Percentiles rank a stretch among this genome's conserved stretches.
Conservation (phyloP, 2,329 filamentous ascomycete genomes). For the Meredithiella fracta region DNA sequence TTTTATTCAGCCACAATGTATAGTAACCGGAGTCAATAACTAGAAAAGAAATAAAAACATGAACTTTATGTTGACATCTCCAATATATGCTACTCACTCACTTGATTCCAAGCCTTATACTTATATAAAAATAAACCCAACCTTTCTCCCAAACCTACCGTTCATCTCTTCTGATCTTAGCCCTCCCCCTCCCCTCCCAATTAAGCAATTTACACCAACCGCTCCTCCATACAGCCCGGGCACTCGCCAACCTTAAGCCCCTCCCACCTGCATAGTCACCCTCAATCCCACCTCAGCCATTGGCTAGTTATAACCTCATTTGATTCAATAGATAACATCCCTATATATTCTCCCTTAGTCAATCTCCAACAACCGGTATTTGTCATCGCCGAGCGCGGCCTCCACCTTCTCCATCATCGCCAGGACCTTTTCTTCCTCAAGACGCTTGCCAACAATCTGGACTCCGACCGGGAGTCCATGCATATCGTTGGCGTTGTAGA, state of each 20-base stretch:
- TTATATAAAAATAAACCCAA: not conserved
- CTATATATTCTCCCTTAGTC: slow-evolving; percentile 20
- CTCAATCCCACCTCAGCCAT: too few relatives aligned
- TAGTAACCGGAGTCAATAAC: not conserved
- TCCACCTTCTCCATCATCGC: slow-evolving; percentile 67
- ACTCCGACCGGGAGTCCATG: slow-evolving; percentile 74
- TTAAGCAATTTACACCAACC: slow-evolving; percentile 5
- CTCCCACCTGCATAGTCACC: too few relatives aligned
- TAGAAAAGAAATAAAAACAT: not conserved
- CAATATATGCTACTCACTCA: not conserved
- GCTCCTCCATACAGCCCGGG: not conserved
- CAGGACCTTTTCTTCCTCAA: slow-evolving; percentile 80
- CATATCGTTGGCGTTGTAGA: slow-evolving; percentile 72
- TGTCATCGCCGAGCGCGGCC: slow-evolving; percentile 46
- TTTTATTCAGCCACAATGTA: not conserved
- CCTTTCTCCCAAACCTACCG: not conserved
- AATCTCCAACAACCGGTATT: slow-evolving; percentile 34
- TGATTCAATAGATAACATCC: not conserved
- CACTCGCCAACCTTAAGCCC: not conserved
- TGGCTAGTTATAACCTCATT: not conserved
- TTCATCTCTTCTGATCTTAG: slow-evolving; percentile 15
- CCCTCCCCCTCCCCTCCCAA: slow-evolving; percentile 8
- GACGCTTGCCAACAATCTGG: slow-evolving; percentile 61
- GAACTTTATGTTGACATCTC: too few relatives aligned
- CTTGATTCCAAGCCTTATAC: not conserved